Evolutionary conservation across 164 flowering plant species (phyloP).

Genomic region (Cinnamomum micranthum): DNA sequence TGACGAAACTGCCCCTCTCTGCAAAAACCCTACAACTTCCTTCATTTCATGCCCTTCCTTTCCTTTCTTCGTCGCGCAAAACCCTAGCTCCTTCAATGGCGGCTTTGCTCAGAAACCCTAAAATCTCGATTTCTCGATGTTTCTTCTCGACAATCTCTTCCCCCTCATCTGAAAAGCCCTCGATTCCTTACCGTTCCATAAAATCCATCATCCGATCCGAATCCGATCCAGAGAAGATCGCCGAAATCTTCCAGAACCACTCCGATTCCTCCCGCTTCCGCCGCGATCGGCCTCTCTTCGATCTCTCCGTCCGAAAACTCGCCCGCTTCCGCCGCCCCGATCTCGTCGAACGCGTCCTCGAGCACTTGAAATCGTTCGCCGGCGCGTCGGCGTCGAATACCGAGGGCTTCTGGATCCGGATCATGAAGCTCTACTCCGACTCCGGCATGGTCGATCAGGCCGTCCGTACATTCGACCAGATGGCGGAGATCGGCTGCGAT

Average conservation of each 20-base stretch:
- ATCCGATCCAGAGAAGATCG: conserved; percentile 21
- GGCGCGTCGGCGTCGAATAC: conserved; percentile 1
- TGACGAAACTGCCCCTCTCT: too few relatives aligned
- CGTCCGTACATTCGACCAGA: conserved; percentile 20
- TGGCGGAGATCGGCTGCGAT: conserved; percentile 18
- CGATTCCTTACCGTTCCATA: conserved; percentile 7
- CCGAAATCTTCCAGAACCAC: conserved; percentile 18
- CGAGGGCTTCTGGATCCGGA: conserved; percentile 35
- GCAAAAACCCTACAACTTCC: background rate
- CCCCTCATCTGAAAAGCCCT: background rate
- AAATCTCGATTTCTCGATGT: conserved; percentile 2
- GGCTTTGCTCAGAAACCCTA: conserved; percentile 11
- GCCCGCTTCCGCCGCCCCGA: conserved; percentile 19
- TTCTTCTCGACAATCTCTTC: conserved; percentile 13
- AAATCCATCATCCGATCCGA: conserved; percentile 23
- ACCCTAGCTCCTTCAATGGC: conserved; percentile 11
- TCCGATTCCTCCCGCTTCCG: conserved; percentile 18
- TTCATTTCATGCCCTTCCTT: background rate
- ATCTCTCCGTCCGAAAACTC: conserved; percentile 18
- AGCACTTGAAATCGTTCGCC: conserved; percentile 14
- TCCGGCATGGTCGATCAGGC: conserved; percentile 29
- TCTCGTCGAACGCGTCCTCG: conserved; percentile 24
- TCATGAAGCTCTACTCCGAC: conserved; percentile 29
- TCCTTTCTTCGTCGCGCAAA: background rate
- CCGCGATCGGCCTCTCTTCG: conserved; percentile 22